Evolutionary conservation across 805 yeast species (phyloP), one percentile per base, ranked within the genome.

Genomic region (Isabelozyma rhagii): DNA sequence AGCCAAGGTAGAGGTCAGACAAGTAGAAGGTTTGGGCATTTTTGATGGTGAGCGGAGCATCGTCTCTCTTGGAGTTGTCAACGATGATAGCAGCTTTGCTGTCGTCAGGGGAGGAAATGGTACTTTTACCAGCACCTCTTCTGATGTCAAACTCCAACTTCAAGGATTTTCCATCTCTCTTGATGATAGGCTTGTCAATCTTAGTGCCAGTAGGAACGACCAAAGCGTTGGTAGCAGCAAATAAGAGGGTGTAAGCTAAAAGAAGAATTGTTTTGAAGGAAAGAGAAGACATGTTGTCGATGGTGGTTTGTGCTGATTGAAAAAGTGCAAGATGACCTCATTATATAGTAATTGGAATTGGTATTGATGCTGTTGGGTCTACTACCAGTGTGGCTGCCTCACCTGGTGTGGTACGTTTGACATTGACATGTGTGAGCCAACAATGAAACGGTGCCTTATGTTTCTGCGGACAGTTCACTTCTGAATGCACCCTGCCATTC

Each of bases 11-110:
- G 39, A 51, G 46, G 15, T 49, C 50, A 27, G 28, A 9, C 28
- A 41, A 7, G 34, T 41, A 41, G 14, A 54, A 61, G 10, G 54
- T 40, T 38, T 48, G 52, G 34, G 55, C 50, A 29, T 54, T 55
- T n/a, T 17, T 15, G 11, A 53, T 18, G 14, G 39, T 41, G 15
- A 55, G 49, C 8, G 52, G 39, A 8, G 53, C 55, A 11, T 53
- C 51, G 13, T 44, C 48, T 14, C 43, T 43, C 17, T 44, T 21
- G 28, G n/a, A 11, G 11, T 14, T 43, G 36, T 31, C 8, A 31
- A 31, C 1, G 36, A 31, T 31, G 10, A 43, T 15, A 7, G 25
- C 21, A 15, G 36, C 39, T 5, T 15, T 43, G 10, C 25, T 13
- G 18, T 39, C 14, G 4, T 31, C 36, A 6, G n/a, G 10, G 10